A percentile compares a stretch with the other conserved stretches of the same genome.
phyloP scores from a whole-genome alignment of 176 grass and related monocot genomes.

The Microstegium vimineum region DNA sequence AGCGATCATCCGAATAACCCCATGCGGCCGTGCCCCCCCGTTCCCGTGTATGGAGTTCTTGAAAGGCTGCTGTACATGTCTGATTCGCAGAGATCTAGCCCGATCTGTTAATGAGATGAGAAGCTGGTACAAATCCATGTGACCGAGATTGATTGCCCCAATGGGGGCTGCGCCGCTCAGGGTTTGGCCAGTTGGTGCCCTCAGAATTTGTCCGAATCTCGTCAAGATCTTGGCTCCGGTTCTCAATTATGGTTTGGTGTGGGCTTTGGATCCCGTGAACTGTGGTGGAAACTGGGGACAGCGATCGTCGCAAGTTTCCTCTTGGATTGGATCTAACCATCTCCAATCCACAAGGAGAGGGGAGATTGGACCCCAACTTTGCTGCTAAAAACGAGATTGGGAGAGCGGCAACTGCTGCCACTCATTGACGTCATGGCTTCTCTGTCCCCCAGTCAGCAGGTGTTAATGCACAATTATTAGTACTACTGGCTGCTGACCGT shows the following conservation, averaged over 20 bases:
- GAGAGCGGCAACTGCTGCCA: neutral
- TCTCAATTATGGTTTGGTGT: neutral
- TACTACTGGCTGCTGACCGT: neutral
- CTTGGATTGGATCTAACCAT: slow-evolving; percentile 7
- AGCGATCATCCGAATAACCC: slow-evolving; percentile 40
- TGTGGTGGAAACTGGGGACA: slow-evolving; percentile 10
- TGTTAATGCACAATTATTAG: neutral
- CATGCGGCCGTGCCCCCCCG: neutral
- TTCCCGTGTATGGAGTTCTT: slow-evolving; percentile 22
- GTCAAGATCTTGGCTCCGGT: neutral
- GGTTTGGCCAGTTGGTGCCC: neutral
- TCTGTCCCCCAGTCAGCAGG: slow-evolving; percentile 7
- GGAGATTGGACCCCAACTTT: neutral
- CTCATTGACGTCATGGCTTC: slow-evolving; percentile 1
- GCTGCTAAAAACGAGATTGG: neutral
- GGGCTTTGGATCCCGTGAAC: slow-evolving; percentile 36
- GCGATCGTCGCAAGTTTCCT: neutral
- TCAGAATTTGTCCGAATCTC: neutral
- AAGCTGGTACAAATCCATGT: slow-evolving; percentile 42
- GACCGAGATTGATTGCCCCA: slow-evolving; percentile 15
- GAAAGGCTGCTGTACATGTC: slow-evolving; percentile 39
- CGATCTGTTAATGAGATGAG: slow-evolving; percentile 36
- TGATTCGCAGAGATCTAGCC: slow-evolving; percentile 25
- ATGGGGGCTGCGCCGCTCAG: slow-evolving; percentile 27
- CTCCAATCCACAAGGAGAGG: neutral